Evolutionary conservation across 2,329 filamentous ascomycete genomes (phyloP).

Genomic region (Diaporthe vaccinii): DNA sequence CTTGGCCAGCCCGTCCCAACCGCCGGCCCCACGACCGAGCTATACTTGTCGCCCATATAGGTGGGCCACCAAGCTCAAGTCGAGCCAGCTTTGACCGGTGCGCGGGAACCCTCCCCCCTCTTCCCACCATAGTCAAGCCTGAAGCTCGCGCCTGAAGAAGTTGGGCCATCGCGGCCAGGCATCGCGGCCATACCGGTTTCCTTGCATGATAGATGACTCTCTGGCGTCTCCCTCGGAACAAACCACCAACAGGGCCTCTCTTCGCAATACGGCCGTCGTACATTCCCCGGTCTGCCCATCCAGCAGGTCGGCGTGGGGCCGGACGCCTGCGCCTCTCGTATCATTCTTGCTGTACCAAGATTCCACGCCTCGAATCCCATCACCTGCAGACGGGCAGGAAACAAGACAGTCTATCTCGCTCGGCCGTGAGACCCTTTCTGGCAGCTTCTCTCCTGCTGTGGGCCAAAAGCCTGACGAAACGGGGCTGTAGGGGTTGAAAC

Average conservation of each 20-base stretch:
- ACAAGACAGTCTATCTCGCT: not conserved
- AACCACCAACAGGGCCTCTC: constrained; percentile 15
- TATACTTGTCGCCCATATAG: constrained; percentile 32
- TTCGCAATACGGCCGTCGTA: not conserved
- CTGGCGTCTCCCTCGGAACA: constrained; percentile 6
- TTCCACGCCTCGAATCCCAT: constrained; percentile 10
- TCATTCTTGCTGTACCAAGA: constrained; percentile 23
- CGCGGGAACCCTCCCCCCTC: not conserved
- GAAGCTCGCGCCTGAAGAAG: not conserved
- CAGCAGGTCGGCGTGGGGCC: constrained; percentile 10
- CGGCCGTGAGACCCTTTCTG: constrained; percentile 1
- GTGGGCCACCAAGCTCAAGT: constrained; percentile 12
- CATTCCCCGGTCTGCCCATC: not conserved
- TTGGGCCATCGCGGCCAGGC: constrained; percentile 2
- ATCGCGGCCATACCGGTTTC: constrained; percentile 21
- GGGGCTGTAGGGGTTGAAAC: constrained; percentile 30
- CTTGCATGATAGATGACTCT: not conserved
- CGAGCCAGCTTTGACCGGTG: constrained; percentile 27
- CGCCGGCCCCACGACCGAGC: constrained; percentile 27
- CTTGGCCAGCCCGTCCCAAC: constrained; percentile 30
- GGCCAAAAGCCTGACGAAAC: constrained; percentile 1
- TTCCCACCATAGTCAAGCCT: not conserved
- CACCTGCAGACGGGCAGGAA: constrained; percentile 3
- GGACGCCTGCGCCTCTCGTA: constrained; percentile 20
- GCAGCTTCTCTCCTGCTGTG: constrained; percentile 13